Evolutionary conservation across 2,329 filamentous ascomycete species (phyloP).

Genomic region (Phyllosticta citriasiana): DNA sequence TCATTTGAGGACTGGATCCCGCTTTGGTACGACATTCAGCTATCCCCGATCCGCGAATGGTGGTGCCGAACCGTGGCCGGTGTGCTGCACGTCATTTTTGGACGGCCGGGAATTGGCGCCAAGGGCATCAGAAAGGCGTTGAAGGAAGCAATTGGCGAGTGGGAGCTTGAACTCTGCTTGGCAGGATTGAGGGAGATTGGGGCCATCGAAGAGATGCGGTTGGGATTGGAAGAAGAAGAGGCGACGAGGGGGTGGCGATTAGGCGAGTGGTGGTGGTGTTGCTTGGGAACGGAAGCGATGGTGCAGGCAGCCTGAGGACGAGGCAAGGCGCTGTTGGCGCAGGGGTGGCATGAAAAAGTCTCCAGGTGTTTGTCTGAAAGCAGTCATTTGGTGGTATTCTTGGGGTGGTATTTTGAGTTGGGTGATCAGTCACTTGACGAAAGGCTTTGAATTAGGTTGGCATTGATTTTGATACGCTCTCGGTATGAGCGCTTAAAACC

Average conservation of each 20-base stretch:
- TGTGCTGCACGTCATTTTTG: slow-evolving; percentile 53
- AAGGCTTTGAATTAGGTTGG: no score
- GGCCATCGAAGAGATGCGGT: slow-evolving; percentile 27
- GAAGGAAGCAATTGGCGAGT: slow-evolving; percentile 18
- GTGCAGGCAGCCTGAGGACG: background rate
- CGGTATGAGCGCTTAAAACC: no score
- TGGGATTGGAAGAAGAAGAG: slow-evolving; percentile 30
- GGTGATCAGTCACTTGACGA: background rate
- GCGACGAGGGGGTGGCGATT: slow-evolving; percentile 13
- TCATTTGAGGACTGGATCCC: slow-evolving; percentile 44
- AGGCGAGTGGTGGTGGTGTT: slow-evolving; percentile 9
- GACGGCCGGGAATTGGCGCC: slow-evolving; percentile 41
- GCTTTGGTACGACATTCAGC: slow-evolving; percentile 64
- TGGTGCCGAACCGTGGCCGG: slow-evolving; percentile 57
- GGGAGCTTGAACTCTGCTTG: slow-evolving; percentile 9
- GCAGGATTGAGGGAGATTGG: slow-evolving; percentile 14
- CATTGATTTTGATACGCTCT: no score
- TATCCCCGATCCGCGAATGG: slow-evolving; percentile 43
- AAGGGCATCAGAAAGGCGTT: slow-evolving; percentile 22
- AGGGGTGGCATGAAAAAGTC: background rate
- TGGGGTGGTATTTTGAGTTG: background rate
- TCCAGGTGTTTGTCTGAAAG: background rate
- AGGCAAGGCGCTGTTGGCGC: background rate
- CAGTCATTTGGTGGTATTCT: background rate
- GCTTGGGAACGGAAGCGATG: background rate